Conservation (phyloP, 768 basidiomycete genomes). For the Tylopilus cervinicoccineus region DNA sequence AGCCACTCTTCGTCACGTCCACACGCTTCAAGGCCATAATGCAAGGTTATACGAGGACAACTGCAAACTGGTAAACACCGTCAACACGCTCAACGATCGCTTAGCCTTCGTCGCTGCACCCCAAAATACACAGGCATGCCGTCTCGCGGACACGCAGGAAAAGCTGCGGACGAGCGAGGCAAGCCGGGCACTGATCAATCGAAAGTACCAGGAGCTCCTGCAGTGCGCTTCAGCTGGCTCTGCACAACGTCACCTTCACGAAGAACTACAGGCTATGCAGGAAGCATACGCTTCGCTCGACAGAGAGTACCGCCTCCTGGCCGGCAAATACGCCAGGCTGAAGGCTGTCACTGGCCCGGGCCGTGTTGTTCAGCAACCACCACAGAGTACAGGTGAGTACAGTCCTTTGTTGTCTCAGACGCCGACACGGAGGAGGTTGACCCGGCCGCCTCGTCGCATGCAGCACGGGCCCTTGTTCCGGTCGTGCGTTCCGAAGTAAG, state of each 20-base stretch:
- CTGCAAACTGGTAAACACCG: slow-evolving; percentile 23
- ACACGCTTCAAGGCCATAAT: slow-evolving; percentile 27
- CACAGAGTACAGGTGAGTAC: slow-evolving; percentile 8
- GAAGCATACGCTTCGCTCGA: slow-evolving; percentile 21
- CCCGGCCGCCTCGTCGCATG: background rate
- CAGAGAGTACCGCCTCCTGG: slow-evolving; percentile 16
- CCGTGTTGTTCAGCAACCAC: slow-evolving; percentile 6
- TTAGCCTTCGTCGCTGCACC: slow-evolving; percentile 18
- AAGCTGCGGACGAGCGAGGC: slow-evolving; percentile 22
- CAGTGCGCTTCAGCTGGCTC: slow-evolving; percentile 8
- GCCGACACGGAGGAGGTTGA: background rate
- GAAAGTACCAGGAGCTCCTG: slow-evolving; percentile 26
- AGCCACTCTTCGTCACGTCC: slow-evolving; percentile 30
- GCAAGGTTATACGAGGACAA: slow-evolving; percentile 39
- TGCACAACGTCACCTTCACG: slow-evolving; percentile 12
- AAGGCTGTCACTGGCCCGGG: slow-evolving; percentile 4
- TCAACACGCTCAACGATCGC: slow-evolving; percentile 31
- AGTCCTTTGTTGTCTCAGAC: background rate
- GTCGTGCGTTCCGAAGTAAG: slow-evolving; percentile 11
- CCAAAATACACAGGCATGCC: slow-evolving; percentile 13
- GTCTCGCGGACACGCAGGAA: slow-evolving; percentile 24
- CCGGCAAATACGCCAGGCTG: slow-evolving; percentile 21
- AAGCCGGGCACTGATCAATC: slow-evolving; percentile 11
- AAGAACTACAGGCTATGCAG: slow-evolving; percentile 18
- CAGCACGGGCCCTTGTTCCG: slow-evolving; percentile 5